phyloP scores from a whole-genome alignment of 2,329 filamentous ascomycete genomes.

The Pseudonectria buxi region DNA sequence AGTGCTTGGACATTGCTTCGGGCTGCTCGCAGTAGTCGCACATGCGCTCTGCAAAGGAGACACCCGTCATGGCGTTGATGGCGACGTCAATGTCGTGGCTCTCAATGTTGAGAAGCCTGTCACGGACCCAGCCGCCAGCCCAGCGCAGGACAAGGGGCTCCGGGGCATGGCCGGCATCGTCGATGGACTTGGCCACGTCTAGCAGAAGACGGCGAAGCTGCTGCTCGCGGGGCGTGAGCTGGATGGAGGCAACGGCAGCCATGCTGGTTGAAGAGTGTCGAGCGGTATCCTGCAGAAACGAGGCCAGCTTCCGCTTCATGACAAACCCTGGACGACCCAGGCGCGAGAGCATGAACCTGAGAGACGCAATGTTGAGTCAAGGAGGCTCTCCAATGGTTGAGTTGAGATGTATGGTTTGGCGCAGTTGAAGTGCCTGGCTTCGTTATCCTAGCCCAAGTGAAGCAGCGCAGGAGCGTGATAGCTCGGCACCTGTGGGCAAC shows the following conservation, averaged over 20 bases:
- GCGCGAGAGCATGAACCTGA: slow-evolving; percentile 16
- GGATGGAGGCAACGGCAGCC: slow-evolving; percentile 26
- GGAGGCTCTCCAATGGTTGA: too few species aligned
- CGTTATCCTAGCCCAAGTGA: too few species aligned
- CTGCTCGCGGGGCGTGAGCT: slow-evolving; percentile 63
- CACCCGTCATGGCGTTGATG: slow-evolving; percentile 80
- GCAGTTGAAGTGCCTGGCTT: too few species aligned
- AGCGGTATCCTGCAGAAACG: slow-evolving; percentile 17
- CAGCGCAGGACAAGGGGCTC: slow-evolving; percentile 63
- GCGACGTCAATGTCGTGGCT: slow-evolving; percentile 81
- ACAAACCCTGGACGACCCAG: slow-evolving; percentile 15
- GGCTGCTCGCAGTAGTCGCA: slow-evolving; percentile 59
- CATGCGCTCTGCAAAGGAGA: slow-evolving; percentile 64
- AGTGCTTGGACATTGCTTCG: slow-evolving; percentile 55
- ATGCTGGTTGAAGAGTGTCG: slow-evolving; percentile 9
- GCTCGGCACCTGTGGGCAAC: too few species aligned
- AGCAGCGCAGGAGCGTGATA: too few species aligned
- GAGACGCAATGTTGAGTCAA: too few species aligned
- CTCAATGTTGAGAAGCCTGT: slow-evolving; percentile 66
- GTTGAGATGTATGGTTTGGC: too few species aligned
- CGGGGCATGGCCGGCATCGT: slow-evolving; percentile 39
- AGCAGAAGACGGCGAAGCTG: slow-evolving; percentile 71
- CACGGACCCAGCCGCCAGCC: slow-evolving; percentile 83
- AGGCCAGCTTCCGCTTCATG: slow-evolving; percentile 31
- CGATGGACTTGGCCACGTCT: slow-evolving; percentile 64